Evolutionary conservation across 2,329 filamentous ascomycete genomes (phyloP).

Genomic region (Pseudocercospora fuligena): DNA sequence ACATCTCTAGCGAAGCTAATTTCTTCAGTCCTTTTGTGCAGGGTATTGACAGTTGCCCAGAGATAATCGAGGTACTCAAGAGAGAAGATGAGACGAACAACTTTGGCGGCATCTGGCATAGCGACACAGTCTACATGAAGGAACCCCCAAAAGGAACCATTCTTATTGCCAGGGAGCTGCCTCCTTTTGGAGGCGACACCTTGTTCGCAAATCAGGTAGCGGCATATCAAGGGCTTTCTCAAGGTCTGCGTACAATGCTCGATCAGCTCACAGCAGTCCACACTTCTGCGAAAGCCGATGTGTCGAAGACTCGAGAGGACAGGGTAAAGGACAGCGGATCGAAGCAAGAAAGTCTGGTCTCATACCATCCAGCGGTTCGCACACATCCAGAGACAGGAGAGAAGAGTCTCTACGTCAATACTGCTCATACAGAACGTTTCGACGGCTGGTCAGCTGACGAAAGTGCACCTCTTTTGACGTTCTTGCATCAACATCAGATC

Average conservation of each 20-base stretch:
- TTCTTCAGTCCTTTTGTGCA: slow-evolving; percentile 25
- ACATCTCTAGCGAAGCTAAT: too few species aligned
- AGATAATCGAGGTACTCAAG: slow-evolving; percentile 34
- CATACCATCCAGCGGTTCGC: slow-evolving; percentile 74
- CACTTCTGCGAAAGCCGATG: slow-evolving; percentile 69
- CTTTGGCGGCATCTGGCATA: slow-evolving; percentile 36
- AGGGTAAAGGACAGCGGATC: slow-evolving; percentile 68
- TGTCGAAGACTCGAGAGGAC: slow-evolving; percentile 33
- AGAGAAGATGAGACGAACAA: slow-evolving; percentile 31
- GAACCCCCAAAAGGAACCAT: slow-evolving; percentile 32
- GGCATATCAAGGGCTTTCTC: slow-evolving; percentile 79
- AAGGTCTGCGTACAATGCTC: slow-evolving; percentile 77
- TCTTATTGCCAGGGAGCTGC: slow-evolving; percentile 29
- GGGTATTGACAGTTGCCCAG: slow-evolving; percentile 30
- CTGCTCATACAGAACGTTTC: slow-evolving; percentile 80
- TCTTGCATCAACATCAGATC: slow-evolving; percentile 74
- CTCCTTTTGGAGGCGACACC: slow-evolving; percentile 72
- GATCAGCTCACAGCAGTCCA: slow-evolving; percentile 65
- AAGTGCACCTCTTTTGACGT: slow-evolving; percentile 74
- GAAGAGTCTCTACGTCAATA: slow-evolving; percentile 80
- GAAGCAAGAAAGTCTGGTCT: slow-evolving; percentile 72
- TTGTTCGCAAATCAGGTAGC: slow-evolving; percentile 77
- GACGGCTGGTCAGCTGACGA: slow-evolving; percentile 84
- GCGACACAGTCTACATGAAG: slow-evolving; percentile 31
- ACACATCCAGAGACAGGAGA: slow-evolving; percentile 80